These are phyloP conservation scores for Aureobasidium melanogenum DNA, from an alignment of 2,329 filamentous ascomycete species.

Conservation along the genomic window DNA sequence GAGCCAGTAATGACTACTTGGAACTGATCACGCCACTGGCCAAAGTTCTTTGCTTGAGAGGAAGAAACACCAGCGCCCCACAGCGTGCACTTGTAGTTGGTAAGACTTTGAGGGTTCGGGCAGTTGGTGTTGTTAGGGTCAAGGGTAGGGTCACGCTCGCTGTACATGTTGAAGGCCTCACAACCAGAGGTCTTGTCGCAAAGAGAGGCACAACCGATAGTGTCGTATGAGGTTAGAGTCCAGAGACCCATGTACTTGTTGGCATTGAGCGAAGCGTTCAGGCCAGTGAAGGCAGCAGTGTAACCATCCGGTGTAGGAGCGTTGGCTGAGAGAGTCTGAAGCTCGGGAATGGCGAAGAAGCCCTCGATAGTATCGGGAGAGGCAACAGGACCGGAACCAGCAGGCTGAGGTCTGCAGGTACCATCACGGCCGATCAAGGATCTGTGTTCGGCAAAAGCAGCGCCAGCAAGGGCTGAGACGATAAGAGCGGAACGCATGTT, in stretches of 20 bases:
- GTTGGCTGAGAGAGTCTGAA: conserved; percentile 18
- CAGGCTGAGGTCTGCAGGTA: conserved; percentile 16
- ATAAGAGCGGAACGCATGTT: conserved; percentile 3
- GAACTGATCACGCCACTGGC: conserved; percentile 27
- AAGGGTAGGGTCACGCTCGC: conserved; percentile 28
- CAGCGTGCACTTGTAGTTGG: conserved; percentile 28
- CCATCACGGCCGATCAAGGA: conserved; percentile 12
- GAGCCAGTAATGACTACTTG: conserved; percentile 34
- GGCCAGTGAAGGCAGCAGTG: conserved; percentile 19
- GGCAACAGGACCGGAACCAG: conserved; percentile 16
- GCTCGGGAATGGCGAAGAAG: conserved; percentile 20
- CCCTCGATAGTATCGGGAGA: conserved; percentile 26
- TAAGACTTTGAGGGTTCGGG: conserved; percentile 26
- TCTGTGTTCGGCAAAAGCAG: conserved; percentile 5
- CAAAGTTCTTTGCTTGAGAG: conserved; percentile 25
- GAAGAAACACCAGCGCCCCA: conserved; percentile 25
- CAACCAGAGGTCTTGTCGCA: conserved; percentile 24
- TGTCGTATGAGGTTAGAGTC: conserved; percentile 24
- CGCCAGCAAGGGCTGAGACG: conserved; percentile 9
- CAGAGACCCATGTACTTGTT: conserved; percentile 23
- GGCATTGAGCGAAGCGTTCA: conserved; percentile 15
- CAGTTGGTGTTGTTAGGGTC: conserved; percentile 24
- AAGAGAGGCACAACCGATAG: conserved; percentile 20
- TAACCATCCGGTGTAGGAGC: conserved; percentile 22
- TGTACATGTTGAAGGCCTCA: conserved; percentile 29